Evolutionary conservation across 1,284 basidiomycete genomes (phyloP).

Genomic region (Xerocomus cyaneibrunnescens): DNA sequence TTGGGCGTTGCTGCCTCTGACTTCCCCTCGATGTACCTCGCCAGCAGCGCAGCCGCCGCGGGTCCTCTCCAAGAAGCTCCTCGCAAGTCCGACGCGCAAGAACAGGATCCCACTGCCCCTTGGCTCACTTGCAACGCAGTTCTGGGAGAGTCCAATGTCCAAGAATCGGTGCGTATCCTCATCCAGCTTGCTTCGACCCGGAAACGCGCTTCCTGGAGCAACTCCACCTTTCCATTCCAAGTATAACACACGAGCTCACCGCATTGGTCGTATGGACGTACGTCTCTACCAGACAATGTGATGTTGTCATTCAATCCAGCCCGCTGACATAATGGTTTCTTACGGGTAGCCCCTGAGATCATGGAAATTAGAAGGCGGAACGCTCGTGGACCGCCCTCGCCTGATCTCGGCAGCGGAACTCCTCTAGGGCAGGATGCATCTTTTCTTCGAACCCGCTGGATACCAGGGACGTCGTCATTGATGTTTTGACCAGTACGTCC

Average conservation of each 20-base stretch:
- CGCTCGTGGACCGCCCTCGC: constrained; percentile 35
- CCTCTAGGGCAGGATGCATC: constrained; percentile 24
- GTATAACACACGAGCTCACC: too few relatives aligned
- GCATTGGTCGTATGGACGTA: constrained; percentile 31
- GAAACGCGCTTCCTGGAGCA: constrained; percentile 3
- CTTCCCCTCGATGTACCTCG: background rate
- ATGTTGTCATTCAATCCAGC: too few relatives aligned
- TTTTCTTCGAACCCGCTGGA: constrained; percentile 22
- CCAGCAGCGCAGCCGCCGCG: background rate
- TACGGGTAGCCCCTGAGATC: constrained; percentile 20
- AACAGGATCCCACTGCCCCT: constrained; percentile 3
- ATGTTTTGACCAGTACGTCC: too few relatives aligned
- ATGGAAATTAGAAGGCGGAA: constrained; percentile 38
- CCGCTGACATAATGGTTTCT: too few relatives aligned
- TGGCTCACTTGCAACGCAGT: constrained; percentile 12
- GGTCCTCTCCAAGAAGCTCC: constrained; percentile 1
- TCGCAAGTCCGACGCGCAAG: constrained; percentile 3
- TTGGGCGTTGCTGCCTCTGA: background rate
- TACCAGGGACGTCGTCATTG: constrained; percentile 32
- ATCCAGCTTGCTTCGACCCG: constrained; percentile 21
- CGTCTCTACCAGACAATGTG: too few relatives aligned
- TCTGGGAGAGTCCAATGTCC: constrained; percentile 22
- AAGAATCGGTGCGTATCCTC: constrained; percentile 10
- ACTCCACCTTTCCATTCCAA: too few relatives aligned
- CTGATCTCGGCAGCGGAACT: constrained; percentile 31